These are phyloP conservation scores for Phoma herbarum DNA, from an alignment of 2,329 filamentous ascomycete genomes.

Conservation along the genomic window DNA sequence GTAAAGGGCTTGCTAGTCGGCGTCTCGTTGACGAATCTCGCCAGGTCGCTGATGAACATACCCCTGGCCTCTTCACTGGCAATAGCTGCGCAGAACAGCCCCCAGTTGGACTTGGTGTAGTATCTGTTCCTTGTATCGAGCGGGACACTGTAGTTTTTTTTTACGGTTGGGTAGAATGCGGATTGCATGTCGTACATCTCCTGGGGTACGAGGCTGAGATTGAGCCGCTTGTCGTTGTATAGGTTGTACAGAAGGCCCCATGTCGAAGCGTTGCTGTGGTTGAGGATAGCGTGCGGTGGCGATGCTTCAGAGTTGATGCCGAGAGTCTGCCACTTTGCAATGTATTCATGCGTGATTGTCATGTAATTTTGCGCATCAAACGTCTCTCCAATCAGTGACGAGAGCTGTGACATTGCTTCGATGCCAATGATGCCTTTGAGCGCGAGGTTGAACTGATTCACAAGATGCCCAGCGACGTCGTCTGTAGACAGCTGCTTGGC, in stretches of 20 bases:
- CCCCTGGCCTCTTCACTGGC: conserved; percentile 72
- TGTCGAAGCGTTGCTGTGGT: conserved; percentile 80
- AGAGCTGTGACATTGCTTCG: conserved; percentile 77
- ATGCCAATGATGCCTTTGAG: conserved; percentile 86
- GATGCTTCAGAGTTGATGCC: conserved; percentile 70
- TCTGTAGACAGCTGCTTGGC: conserved; percentile 84
- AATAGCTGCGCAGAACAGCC: conserved; percentile 86
- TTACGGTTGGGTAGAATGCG: conserved; percentile 79
- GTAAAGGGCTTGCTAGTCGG: conserved; percentile 77
- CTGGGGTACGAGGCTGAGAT: conserved; percentile 72
- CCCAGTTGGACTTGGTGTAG: conserved; percentile 87
- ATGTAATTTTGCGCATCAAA: conserved; percentile 67
- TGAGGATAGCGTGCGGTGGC: conserved; percentile 76
- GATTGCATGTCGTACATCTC: conserved; percentile 81
- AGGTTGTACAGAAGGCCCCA: conserved; percentile 89
- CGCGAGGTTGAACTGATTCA: conserved; percentile 82
- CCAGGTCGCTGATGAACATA: conserved; percentile 77
- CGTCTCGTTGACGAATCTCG: conserved; percentile 85
- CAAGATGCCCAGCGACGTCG: conserved; percentile 81
- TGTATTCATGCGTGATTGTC: conserved; percentile 71
- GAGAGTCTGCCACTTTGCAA: conserved; percentile 74
- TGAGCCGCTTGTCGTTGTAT: conserved; percentile 68
- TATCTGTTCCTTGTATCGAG: conserved; percentile 81
- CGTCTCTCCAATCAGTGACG: conserved; percentile 66
- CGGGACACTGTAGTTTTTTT: conserved; percentile 83